These are phyloP conservation scores for Curvularia hawaiiensis DNA, from an alignment of 2,329 filamentous ascomycete species.

Conservation along the genomic window DNA sequence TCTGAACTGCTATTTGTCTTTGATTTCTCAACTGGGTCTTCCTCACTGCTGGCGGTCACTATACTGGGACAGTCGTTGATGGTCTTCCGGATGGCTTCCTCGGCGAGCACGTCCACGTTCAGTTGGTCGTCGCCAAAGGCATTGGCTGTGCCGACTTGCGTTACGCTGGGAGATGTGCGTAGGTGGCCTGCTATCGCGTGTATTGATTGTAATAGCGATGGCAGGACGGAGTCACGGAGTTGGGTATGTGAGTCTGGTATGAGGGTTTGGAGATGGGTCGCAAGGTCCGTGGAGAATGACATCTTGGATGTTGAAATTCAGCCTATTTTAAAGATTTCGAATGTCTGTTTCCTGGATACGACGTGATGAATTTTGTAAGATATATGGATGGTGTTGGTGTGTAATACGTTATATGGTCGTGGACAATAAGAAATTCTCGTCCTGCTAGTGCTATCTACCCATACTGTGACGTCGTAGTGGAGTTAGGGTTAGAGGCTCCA, in stretches of 20 bases:
- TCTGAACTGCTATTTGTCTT: not conserved
- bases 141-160: slow-evolving; percentile 49
- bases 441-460: slow-evolving; percentile 5
- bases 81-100: slow-evolving; percentile 60
- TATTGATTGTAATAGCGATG: slow-evolving; percentile 23
- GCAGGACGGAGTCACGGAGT: slow-evolving; percentile 20
- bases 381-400: not conserved
- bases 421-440: slow-evolving; percentile 4
- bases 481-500: slow-evolving; percentile 12
- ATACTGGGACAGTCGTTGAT: slow-evolving; percentile 60
- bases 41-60: slow-evolving; percentile 65
- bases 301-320: not conserved
- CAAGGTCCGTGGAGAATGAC: slow-evolving; percentile 7
- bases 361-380: not conserved
- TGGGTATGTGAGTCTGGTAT: slow-evolving; percentile 7
- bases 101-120: slow-evolving; percentile 63
- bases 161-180: slow-evolving; percentile 22
- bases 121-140: slow-evolving; percentile 63
- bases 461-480: slow-evolving; percentile 15
- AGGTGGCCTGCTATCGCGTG: slow-evolving; percentile 23
- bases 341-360: not conserved
- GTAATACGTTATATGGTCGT: not conserved
- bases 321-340: too few relatives aligned
- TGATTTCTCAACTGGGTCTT: slow-evolving; percentile 59
- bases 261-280: slow-evolving; percentile 8